These are phyloP conservation scores for Globisporangium mamillatum DNA, from an alignment of 352 stramenopile species.

Conservation along the genomic window DNA sequence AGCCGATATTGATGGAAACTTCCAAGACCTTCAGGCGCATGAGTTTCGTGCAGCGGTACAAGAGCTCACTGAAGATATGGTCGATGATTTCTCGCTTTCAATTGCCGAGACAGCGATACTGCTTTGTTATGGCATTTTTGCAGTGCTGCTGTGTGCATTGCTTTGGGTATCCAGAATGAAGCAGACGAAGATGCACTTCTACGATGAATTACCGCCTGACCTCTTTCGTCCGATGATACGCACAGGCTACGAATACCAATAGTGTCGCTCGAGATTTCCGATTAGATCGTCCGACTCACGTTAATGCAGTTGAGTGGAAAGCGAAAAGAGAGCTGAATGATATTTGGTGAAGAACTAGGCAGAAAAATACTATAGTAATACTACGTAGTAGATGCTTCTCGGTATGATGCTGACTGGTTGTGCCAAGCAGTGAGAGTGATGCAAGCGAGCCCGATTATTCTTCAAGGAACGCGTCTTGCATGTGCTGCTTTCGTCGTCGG, in stretches of 20 bases:
- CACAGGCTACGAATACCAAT: background rate
- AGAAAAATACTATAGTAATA: slow-evolving; percentile 3
- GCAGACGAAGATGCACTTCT: background rate
- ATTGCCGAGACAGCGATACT: background rate
- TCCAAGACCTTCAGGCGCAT: slow-evolving; percentile 10
- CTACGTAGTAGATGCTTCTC: background rate
- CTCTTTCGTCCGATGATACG: background rate
- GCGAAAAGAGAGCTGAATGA: background rate
- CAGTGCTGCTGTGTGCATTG: background rate
- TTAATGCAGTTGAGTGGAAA: background rate
- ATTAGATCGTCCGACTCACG: background rate
- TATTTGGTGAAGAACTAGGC: slow-evolving; percentile 5
- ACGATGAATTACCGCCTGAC: background rate
- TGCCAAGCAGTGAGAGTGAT: background rate
- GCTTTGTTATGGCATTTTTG: slow-evolving; percentile 5
- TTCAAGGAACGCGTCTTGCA: slow-evolving; percentile 73
- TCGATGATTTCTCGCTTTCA: slow-evolving; percentile 3
- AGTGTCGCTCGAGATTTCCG: background rate
- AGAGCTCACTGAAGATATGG: background rate
- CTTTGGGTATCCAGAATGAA: background rate
- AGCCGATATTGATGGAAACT: background rate
- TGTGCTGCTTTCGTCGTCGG: slow-evolving; percentile 70
- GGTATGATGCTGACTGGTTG: background rate
- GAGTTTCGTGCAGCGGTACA: slow-evolving; percentile 6
- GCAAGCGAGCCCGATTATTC: slow-evolving; percentile 25